Evolutionary conservation across 1,139 yeast genomes (phyloP), one percentile per base, ranked within the genome.

Genomic region (Pichia sp.): DNA sequence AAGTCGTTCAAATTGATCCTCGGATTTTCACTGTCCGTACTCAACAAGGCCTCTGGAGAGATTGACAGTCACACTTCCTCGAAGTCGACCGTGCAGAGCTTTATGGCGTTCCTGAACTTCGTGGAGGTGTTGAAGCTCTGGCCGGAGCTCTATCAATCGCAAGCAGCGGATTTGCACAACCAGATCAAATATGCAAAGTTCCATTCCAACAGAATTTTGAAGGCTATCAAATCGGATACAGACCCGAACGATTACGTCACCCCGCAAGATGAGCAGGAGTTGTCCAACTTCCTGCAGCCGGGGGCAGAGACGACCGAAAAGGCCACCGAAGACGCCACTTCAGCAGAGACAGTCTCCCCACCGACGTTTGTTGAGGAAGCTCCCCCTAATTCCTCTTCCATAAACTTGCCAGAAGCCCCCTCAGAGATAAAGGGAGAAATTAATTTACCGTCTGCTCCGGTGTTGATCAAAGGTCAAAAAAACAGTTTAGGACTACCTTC

Each of bases 1-100:
- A 71, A 81, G 15, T 80, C 90, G 4, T 72, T 80, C 54, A 79
- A 80, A 11, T 77, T 84, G 45, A 82, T 87, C 3, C 75, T 82
- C 61, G 74, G 76, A 51, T 89, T 90, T 70, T 79, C 85, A 3
- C 76, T 79, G 64, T 76, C 77, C 57, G 75, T 90, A 41, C 85
- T 85, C 68, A 82, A 80, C 53, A 74, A 77, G 36, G 79, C 80
- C 1, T 77, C 78, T 50, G 64, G 66, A 16, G 81, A 79, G 44
- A 72, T 81, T 13, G 69, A 72, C 15, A 67, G 66, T 45, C 75
- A 75, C 53, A 62, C 63, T 3, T 67, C 73, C 3, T 62, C 73
- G 1, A 71, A 67, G 40, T 53, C 61, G 5, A 83, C 87, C 0
- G 80, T 79, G 0, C 62, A 70, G 40, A 72, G 72, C 26, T 73